Conservation (phyloP, 2,329 filamentous ascomycete genomes). For the Exophiala mesophila region DNA sequence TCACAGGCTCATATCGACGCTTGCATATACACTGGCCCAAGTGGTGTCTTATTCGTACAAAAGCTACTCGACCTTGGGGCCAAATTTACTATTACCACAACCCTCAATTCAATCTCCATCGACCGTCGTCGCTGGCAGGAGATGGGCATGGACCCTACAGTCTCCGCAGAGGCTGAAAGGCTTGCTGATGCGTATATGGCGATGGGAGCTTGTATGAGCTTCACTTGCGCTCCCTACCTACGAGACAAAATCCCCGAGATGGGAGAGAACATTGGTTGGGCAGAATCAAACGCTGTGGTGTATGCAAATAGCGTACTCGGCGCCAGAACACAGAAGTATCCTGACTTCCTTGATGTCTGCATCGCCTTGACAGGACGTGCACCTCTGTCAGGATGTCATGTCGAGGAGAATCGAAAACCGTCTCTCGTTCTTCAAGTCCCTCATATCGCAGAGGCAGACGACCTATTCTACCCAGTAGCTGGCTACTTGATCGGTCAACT, state of each 20-base stretch:
- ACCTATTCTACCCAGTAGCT: slow-evolving; percentile 37
- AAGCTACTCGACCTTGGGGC: slow-evolving; percentile 33
- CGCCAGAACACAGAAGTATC: slow-evolving; percentile 43
- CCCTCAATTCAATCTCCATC: slow-evolving; percentile 42
- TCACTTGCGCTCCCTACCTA: slow-evolving; percentile 44
- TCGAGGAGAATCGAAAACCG: slow-evolving; percentile 24
- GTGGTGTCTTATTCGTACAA: slow-evolving; percentile 35
- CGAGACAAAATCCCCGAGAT: slow-evolving; percentile 32
- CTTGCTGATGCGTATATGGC: slow-evolving; percentile 36
- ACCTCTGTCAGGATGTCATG: slow-evolving; percentile 30
- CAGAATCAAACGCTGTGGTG: slow-evolving; percentile 45
- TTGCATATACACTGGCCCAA: slow-evolving; percentile 41
- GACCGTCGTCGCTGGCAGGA: slow-evolving; percentile 39
- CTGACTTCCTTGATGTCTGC: slow-evolving; percentile 42
- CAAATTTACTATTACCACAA: slow-evolving; percentile 37
- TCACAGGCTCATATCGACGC: slow-evolving; percentile 42
- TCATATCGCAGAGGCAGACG: slow-evolving; percentile 25
- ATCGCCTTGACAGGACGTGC: slow-evolving; percentile 41
- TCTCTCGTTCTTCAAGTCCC: slow-evolving; percentile 2
- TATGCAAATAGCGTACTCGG: slow-evolving; percentile 46
- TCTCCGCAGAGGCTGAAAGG: slow-evolving; percentile 31
- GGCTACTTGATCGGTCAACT: slow-evolving; percentile 36
- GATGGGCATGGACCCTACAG: slow-evolving; percentile 32
- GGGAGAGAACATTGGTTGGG: slow-evolving; percentile 43
- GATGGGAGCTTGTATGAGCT: slow-evolving; percentile 40